phyloP scores from a whole-genome alignment of 1,139 yeast species.

The Wickerhamomyces sp. region DNA sequence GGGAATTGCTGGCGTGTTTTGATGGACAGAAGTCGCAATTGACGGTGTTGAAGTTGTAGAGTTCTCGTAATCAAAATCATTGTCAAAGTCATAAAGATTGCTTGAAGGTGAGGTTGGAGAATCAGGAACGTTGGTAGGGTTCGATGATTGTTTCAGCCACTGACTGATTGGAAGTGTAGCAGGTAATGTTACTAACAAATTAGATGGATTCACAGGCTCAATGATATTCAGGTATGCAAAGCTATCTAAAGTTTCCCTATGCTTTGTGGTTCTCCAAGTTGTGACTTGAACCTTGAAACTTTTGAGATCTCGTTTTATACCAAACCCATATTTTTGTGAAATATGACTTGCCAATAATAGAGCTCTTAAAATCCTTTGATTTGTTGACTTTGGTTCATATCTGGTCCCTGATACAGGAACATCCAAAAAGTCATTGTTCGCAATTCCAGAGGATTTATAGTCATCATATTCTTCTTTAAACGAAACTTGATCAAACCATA shows the following conservation, averaged over 20 bases:
- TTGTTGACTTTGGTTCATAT: slow-evolving; percentile 35
- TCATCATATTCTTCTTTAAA: slow-evolving; percentile 49
- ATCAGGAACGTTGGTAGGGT: slow-evolving; percentile 4
- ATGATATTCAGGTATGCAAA: not conserved
- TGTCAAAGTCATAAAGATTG: slow-evolving; percentile 15
- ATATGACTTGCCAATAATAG: slow-evolving; percentile 45
- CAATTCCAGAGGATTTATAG: slow-evolving; percentile 53
- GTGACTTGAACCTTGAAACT: slow-evolving; percentile 7
- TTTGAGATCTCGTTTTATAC: slow-evolving; percentile 44
- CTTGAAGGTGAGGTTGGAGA: slow-evolving; percentile 5
- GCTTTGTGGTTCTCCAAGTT: not conserved
- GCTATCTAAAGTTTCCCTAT: slow-evolving; percentile 1
- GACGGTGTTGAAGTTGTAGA: slow-evolving; percentile 11
- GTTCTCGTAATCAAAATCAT: slow-evolving; percentile 21
- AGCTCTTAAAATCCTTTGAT: slow-evolving; percentile 47
- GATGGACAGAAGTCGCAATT: slow-evolving; percentile 6
- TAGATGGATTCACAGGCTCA: slow-evolving; percentile 6
- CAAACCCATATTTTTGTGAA: slow-evolving; percentile 51
- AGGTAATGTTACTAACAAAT: slow-evolving; percentile 8
- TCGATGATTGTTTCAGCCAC: slow-evolving; percentile 11
- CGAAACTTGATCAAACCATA: slow-evolving; percentile 65
- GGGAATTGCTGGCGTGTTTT: not conserved
- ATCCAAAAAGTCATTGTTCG: slow-evolving; percentile 53
- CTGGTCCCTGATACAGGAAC: slow-evolving; percentile 62
- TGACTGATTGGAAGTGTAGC: slow-evolving; percentile 8